Percentiles rank a stretch among this genome's conserved stretches.
Evolutionary conservation across 139 green algal genomes (phyloP).

Genomic region (Parachlorella kessleri): DNA sequence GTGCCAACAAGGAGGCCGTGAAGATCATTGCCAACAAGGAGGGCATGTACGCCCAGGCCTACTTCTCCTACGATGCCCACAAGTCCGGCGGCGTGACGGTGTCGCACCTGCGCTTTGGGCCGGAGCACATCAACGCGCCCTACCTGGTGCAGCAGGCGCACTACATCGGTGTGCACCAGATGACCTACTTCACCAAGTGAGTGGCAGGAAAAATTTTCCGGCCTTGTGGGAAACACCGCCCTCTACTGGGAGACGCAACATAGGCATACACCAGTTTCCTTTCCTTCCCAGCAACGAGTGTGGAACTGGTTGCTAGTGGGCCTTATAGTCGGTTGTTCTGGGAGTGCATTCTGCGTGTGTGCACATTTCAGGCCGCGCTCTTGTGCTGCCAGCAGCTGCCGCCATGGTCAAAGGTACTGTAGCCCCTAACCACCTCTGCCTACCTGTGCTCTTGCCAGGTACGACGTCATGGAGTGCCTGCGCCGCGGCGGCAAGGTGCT

Average conservation of each 20-base stretch:
- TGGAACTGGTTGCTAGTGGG: no score
- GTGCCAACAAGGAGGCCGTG: conserved; percentile 67
- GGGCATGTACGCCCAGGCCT: conserved; percentile 43
- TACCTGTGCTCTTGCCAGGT: no score
- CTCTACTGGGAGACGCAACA: no score
- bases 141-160: conserved; percentile 56
- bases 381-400: no score
- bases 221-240: no score
- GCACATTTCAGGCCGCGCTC: no score
- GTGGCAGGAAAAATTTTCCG: neutral
- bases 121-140: conserved; percentile 39
- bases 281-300: conserved; percentile 23
- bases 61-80: conserved; percentile 62
- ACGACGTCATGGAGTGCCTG: conserved; percentile 46
- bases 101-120: conserved; percentile 59
- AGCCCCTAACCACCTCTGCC: no score
- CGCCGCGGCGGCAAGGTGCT: conserved; percentile 50
- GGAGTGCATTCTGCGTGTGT: no score
- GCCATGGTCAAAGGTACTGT: no score
- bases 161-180: conserved; percentile 52
- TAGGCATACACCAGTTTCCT: neutral
- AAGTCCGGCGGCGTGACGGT: conserved; percentile 63
- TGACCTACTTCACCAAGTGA: conserved; percentile 27
- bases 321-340: no score
- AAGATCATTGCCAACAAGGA: conserved; percentile 57